phyloP scores from a whole-genome alignment of 768 basidiomycete species.

The Plicaturopsis crispa region DNA sequence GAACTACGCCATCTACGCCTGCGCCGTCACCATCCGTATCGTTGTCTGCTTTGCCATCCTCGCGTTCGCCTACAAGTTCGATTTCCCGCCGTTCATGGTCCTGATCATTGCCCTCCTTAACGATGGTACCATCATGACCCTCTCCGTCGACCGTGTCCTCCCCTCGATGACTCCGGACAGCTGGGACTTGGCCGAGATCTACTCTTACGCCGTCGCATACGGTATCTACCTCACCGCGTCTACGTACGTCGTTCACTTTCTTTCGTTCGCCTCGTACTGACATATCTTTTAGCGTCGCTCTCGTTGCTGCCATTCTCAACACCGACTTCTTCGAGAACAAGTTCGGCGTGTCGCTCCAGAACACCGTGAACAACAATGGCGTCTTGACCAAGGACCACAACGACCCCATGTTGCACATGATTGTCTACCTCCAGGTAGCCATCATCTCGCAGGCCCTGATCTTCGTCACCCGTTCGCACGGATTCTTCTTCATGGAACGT shows the following conservation, averaged over 20 bases:
- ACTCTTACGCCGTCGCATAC: slow-evolving; percentile 91
- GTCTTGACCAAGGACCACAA: slow-evolving; percentile 33
- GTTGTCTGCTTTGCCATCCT: slow-evolving; percentile 96
- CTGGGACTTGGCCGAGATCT: slow-evolving; percentile 96
- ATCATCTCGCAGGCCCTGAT: slow-evolving; percentile 98
- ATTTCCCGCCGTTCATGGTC: slow-evolving; percentile 99
- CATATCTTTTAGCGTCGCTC: slow-evolving; percentile 44
- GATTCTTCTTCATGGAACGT: slow-evolving; percentile 96
- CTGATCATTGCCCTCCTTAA: slow-evolving; percentile 96
- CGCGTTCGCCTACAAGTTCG: slow-evolving; percentile 92
- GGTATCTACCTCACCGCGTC: slow-evolving; percentile 89
- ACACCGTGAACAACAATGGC: slow-evolving; percentile 17
- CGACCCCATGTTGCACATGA: slow-evolving; percentile 76
- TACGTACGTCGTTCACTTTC: slow-evolving; percentile 52
- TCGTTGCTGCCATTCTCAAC: slow-evolving; percentile 80
- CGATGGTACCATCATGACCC: slow-evolving; percentile 99
- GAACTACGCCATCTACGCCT: slow-evolving; percentile 97
- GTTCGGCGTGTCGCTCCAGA: slow-evolving; percentile 62
- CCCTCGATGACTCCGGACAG: slow-evolving; percentile 89
- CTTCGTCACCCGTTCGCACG: slow-evolving; percentile 91
- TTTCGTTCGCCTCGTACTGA: slow-evolving; percentile 6
- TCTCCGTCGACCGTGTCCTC: slow-evolving; percentile 91
- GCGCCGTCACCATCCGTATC: slow-evolving; percentile 96
- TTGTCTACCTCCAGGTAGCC: slow-evolving; percentile 94
- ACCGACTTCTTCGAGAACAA: slow-evolving; percentile 85